Evolutionary conservation across 768 basidiomycete species (phyloP).

Genomic region (Psilocybe cyanescens): DNA sequence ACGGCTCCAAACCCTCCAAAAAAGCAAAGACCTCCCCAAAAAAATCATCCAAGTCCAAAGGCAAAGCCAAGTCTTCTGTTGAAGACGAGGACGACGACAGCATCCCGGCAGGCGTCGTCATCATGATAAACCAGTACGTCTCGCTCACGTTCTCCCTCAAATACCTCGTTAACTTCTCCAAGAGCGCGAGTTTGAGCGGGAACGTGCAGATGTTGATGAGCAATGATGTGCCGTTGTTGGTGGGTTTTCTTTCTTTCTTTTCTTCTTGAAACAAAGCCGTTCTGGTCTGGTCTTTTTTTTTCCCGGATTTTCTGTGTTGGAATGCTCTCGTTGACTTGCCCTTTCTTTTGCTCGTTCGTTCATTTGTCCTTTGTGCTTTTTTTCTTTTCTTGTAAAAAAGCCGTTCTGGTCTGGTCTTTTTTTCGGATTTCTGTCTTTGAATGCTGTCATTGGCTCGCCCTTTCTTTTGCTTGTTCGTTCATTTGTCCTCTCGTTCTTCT

Average conservation of each 20-base stretch:
- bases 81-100: slow-evolving; percentile 55
- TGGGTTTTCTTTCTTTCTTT: slow-evolving; percentile 19
- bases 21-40: slow-evolving; percentile 40
- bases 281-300: too few relatives aligned
- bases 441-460: too few relatives aligned
- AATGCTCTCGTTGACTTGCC: too few relatives aligned
- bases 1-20: slow-evolving; percentile 47
- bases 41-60: slow-evolving; percentile 46
- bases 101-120: slow-evolving; percentile 50
- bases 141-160: slow-evolving; percentile 94
- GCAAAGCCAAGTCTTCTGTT: slow-evolving; percentile 63
- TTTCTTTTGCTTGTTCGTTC: too few relatives aligned
- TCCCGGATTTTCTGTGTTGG: too few relatives aligned
- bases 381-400: too few relatives aligned
- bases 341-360: too few relatives aligned
- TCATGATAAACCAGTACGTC: slow-evolving; percentile 91
- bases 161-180: slow-evolving; percentile 96
- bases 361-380: too few relatives aligned
- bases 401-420: too few relatives aligned
- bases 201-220: slow-evolving; percentile 33
- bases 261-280: background rate
- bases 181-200: slow-evolving; percentile 67
- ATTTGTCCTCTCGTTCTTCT: too few relatives aligned
- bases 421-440: too few relatives aligned
- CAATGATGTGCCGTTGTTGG: slow-evolving; percentile 31